Base-by-base conservation (phyloP, 768 basidiomycete genomes). In the Lentinula boryana region DNA sequence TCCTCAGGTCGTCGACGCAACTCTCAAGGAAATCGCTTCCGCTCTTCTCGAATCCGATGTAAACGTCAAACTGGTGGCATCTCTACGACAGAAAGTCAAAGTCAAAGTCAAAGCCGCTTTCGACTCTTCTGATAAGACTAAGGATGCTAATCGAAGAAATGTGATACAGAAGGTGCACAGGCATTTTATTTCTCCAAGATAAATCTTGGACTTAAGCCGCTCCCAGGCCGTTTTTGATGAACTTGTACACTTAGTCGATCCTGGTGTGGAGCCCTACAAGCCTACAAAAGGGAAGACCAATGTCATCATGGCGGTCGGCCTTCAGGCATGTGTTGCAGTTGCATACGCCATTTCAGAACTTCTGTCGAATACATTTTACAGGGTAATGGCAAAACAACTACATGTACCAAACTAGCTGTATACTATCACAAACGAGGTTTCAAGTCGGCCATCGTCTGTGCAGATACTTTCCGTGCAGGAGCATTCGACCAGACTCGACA, bases 401-500 rank as follows among this genome's bases (percentile, higher is more conserved):
- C 96, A 43, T 99, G 97, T 74, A 99, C 97, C 9, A 99, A 98
- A 69, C 87, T 99, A 43, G 97, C 97, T 0, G 96, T 96, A 1
- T 89, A 98, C 75, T 98, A 98, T 72, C 95, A 96, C 72, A 91
- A 92, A 69, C 88, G 95, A 64, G 97, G 97, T 6, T 92, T 98
- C 81, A 95, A 96, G 72, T 91, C 95, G 12, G 93, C 89, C 63
- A 95, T 99, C 58, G 96, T 99, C 65, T 99, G 97, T 68, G 97
- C 97, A 21, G 97, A 99, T 74, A 99, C 97, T 0, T 99, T 99
- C 80, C 91, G 97, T 76, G 97, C 97, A 3, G 97, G 97, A 56
- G 97, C 97, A 40, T 99, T 99, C 74, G 97, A 99, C 75, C 97
- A 99, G 73, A 93, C 97, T 10, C 88, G 97, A 70, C 97, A 99